A percentile compares a stretch with the other conserved stretches of the same genome.
These are phyloP conservation scores for Rhodosporidiobolus sp. DNA, from an alignment of 768 basidiomycete species.

Conservation along the genomic window DNA sequence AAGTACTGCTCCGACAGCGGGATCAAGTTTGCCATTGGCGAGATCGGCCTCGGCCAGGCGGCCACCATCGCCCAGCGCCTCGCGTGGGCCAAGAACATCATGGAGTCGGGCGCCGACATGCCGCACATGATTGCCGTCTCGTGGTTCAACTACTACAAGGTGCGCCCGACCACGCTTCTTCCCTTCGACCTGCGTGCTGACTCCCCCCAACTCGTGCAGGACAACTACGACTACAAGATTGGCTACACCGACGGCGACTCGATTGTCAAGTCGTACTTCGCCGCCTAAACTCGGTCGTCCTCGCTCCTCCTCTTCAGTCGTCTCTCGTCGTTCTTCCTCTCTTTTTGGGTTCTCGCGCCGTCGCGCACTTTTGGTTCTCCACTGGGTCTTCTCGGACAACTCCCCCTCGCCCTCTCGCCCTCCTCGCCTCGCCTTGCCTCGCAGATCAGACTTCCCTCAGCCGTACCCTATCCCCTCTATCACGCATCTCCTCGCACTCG, in stretches of 20 bases:
- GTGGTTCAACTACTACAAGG: slow-evolving; percentile 43
- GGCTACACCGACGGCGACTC: slow-evolving; percentile 29
- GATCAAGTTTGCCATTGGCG: slow-evolving; percentile 44
- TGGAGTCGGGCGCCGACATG: slow-evolving; percentile 19
- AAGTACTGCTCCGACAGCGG: slow-evolving; percentile 25
- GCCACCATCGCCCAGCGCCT: slow-evolving; percentile 26
- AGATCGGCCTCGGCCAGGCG: slow-evolving; percentile 39
- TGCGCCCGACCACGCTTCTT: background rate
- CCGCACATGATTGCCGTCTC: slow-evolving; percentile 35
- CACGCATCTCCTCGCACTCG: too few species aligned
- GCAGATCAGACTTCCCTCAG: background rate
- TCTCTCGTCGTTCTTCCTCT: background rate
- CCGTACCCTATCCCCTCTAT: too few species aligned
- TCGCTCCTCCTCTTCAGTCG: background rate
- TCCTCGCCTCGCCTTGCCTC: background rate
- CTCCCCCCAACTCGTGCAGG: too few species aligned
- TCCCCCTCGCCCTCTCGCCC: too few species aligned
- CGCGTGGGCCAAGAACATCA: slow-evolving; percentile 37
- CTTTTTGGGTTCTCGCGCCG: background rate
- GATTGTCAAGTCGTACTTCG: slow-evolving; percentile 31
- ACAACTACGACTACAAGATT: slow-evolving; percentile 36
- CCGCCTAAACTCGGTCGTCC: background rate
- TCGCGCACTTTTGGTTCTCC: too few species aligned
- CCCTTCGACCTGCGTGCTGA: too few species aligned
- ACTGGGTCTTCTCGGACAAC: background rate